Evolutionary conservation across 2,329 filamentous ascomycete species (phyloP).

Genomic region (Pezicula carpinea): DNA sequence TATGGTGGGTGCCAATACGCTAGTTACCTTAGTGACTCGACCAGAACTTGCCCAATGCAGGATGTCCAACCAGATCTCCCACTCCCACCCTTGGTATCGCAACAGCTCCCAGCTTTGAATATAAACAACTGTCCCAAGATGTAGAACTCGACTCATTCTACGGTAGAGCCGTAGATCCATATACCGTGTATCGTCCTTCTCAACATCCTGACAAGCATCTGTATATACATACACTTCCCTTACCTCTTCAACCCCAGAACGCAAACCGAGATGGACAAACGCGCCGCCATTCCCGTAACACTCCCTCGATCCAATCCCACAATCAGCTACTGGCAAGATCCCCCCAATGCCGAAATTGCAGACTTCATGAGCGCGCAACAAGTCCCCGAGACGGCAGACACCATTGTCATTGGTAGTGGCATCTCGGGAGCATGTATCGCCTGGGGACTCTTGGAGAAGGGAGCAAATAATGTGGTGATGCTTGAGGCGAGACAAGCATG

Average conservation of each 20-base stretch:
- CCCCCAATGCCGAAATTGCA: constrained; percentile 25
- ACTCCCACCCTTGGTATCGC: constrained; percentile 7
- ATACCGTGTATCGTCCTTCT: not conserved
- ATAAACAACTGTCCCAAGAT: not conserved
- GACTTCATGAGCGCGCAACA: constrained; percentile 22
- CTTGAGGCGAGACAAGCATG: constrained; percentile 31
- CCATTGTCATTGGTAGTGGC: constrained; percentile 20
- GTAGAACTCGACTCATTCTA: not conserved
- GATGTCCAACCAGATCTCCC: constrained; percentile 6
- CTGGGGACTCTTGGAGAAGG: constrained; percentile 21
- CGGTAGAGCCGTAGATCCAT: not conserved
- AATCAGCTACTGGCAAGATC: constrained; percentile 31
- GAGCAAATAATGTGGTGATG: constrained; percentile 23
- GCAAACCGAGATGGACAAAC: constrained; percentile 13
- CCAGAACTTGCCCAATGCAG: constrained; percentile 10
- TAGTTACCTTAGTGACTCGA: not conserved
- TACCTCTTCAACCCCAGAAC: constrained; percentile 1
- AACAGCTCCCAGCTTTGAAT: not conserved
- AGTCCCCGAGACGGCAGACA: constrained; percentile 11
- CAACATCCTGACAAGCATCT: not conserved
- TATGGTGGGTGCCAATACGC: not conserved
- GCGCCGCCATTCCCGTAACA: constrained; percentile 18
- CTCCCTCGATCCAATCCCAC: constrained; percentile 28
- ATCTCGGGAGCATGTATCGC: constrained; percentile 19
- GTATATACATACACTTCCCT: not conserved